A percentile compares a stretch with the other conserved stretches of the same genome.
These are phyloP conservation scores for Saccharomyces hybrid DNA, from an alignment of 1,139 yeast species.

Conservation along the genomic window DNA sequence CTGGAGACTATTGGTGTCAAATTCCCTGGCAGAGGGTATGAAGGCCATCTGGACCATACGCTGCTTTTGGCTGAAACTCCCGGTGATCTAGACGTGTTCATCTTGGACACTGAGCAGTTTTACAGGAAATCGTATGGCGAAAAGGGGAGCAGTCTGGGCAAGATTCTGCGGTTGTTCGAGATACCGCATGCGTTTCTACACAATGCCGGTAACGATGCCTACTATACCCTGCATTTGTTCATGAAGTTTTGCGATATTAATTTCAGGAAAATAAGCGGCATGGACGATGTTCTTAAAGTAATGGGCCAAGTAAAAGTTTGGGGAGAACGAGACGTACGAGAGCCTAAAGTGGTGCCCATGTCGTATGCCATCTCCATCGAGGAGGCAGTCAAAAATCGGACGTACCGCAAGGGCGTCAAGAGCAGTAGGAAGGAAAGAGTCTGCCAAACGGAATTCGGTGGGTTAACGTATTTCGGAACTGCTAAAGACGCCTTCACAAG, in stretches of 20 bases:
- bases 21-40: constrained; percentile 33
- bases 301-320: constrained; percentile 18
- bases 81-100: constrained; percentile 5
- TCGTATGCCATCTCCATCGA: constrained; percentile 22
- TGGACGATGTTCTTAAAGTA: constrained; percentile 29
- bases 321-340: constrained; percentile 22
- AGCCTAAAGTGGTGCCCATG: constrained; percentile 29
- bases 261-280: constrained; percentile 32
- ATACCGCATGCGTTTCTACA: constrained; percentile 62
- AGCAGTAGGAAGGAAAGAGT: constrained; percentile 18
- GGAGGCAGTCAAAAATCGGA: constrained; percentile 7
- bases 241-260: constrained; percentile 50
- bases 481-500: constrained; percentile 15
- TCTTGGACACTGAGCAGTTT: constrained; percentile 49
- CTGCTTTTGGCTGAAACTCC: neutral
- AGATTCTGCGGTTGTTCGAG: constrained; percentile 43
- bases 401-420: constrained; percentile 3
- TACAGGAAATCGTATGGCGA: constrained; percentile 40
- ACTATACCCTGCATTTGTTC: constrained; percentile 52
- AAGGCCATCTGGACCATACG: neutral
- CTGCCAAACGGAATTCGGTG: constrained; percentile 31
- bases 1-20: constrained; percentile 42
- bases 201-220: constrained; percentile 79
- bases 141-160: constrained; percentile 45
- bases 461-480: constrained; percentile 20